Evolutionary conservation across 768 basidiomycete genomes (phyloP).

Genomic region (Collybiopsis confluens): DNA sequence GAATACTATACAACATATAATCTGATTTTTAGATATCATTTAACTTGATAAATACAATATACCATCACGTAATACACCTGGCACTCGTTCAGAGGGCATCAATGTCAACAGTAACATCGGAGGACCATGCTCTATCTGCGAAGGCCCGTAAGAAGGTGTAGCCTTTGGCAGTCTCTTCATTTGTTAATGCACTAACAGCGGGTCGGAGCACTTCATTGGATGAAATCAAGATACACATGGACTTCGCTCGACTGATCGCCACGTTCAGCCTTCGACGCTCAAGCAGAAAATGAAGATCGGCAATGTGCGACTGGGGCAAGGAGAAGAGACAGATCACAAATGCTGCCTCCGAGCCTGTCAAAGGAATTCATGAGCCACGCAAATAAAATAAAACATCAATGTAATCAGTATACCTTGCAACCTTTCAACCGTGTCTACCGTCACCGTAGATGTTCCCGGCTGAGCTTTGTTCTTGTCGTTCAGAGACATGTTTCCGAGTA

Average conservation of each 20-base stretch:
- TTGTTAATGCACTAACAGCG: constrained; percentile 36
- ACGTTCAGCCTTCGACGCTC: constrained; percentile 48
- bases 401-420: constrained; percentile 35
- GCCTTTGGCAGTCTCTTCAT: constrained; percentile 42
- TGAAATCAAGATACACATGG: constrained; percentile 43
- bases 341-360: constrained; percentile 46
- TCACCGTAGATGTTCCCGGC: constrained; percentile 22
- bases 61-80: no score
- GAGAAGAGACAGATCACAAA: constrained; percentile 53
- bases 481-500: not conserved
- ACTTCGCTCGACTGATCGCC: constrained; percentile 49
- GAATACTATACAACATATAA: not conserved
- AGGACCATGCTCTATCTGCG: constrained; percentile 47
- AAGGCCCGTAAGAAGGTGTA: constrained; percentile 46
- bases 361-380: not conserved
- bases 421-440: constrained; percentile 47
- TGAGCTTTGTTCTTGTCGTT: not conserved
- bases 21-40: not conserved
- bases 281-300: constrained; percentile 40
- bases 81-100: constrained; percentile 21
- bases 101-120: constrained; percentile 30
- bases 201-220: constrained; percentile 42
- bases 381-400: not conserved
- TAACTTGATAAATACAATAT: not conserved
- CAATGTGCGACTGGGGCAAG: constrained; percentile 30